Percentiles rank a stretch among this genome's conserved stretches.
phyloP scores from a whole-genome alignment of 2,329 filamentous ascomycete genomes.

The Onygenales sp. region DNA sequence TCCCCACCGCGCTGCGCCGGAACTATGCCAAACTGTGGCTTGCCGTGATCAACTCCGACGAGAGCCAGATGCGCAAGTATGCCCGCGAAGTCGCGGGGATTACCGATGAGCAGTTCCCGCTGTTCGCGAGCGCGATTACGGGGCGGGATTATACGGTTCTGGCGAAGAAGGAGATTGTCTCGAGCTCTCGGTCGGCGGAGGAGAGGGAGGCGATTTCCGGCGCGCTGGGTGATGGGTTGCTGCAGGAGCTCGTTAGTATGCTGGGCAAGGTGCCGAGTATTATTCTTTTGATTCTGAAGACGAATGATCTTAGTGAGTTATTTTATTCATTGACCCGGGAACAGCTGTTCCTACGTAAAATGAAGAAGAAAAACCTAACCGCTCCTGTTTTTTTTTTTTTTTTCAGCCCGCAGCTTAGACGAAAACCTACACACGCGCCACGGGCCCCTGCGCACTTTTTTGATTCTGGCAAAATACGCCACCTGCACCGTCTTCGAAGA shows the following conservation, averaged over 20 bases:
- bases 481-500: constrained; percentile 54
- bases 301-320: constrained; percentile 76
- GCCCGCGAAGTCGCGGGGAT: constrained; percentile 83
- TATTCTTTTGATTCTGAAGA: constrained; percentile 92
- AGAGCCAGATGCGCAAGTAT: constrained; percentile 77
- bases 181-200: constrained; percentile 50
- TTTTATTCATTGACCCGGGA: neutral
- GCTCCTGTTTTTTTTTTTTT: neutral
- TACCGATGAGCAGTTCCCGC: constrained; percentile 78
- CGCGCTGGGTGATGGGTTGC: constrained; percentile 75
- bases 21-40: constrained; percentile 97
- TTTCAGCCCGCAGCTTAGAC: constrained; percentile 67
- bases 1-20: constrained; percentile 65
- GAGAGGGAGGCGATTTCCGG: constrained; percentile 84
- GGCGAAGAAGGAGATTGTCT: constrained; percentile 45
- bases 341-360: no score
- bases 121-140: constrained; percentile 94
- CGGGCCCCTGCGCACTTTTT: constrained; percentile 52
- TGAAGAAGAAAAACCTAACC: neutral
- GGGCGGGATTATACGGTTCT: constrained; percentile 81
- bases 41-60: constrained; percentile 83
- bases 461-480: constrained; percentile 56
- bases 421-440: constrained; percentile 58
- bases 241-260: constrained; percentile 79
- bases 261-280: constrained; percentile 83